Evolutionary conservation across 1,139 yeast genomes (phyloP).

Genomic region (Arxiozyma slooffiae): DNA sequence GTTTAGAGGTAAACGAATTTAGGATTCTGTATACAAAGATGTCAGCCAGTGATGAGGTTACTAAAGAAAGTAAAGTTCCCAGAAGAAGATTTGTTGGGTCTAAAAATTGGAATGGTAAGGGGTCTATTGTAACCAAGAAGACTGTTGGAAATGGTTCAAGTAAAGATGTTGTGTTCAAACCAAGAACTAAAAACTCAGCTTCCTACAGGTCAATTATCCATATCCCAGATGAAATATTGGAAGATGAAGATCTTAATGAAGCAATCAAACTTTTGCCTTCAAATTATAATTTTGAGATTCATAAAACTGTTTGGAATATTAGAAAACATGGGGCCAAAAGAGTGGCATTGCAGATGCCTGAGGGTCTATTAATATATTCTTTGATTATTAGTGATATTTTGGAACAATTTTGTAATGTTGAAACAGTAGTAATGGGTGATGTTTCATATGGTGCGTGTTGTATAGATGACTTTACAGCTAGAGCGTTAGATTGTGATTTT

Average conservation of each 20-base stretch:
- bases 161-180: conserved; percentile 25
- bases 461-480: conserved; percentile 91
- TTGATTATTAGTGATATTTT: conserved; percentile 79
- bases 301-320: conserved; percentile 91
- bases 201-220: conserved; percentile 63
- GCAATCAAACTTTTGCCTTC: conserved; percentile 76
- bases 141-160: conserved; percentile 11
- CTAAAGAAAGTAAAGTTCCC: conserved; percentile 16
- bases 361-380: conserved; percentile 82
- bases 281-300: conserved; percentile 91
- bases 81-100: conserved; percentile 40
- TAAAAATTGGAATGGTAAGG: conserved; percentile 17
- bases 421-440: conserved; percentile 94
- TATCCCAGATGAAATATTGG: conserved; percentile 77
- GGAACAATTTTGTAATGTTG: conserved; percentile 82
- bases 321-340: conserved; percentile 59
- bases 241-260: conserved; percentile 68
- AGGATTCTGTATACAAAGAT: not conserved
- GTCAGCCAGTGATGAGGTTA: not conserved
- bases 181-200: conserved; percentile 23
- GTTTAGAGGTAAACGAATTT: not conserved
- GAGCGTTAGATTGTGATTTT: conserved; percentile 86
- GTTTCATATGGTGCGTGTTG: conserved; percentile 99
- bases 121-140: conserved; percentile 2
- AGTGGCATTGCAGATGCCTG: conserved; percentile 96